phyloP scores from a whole-genome alignment of 2,329 filamentous ascomycete species.

The Botrytis fabae region DNA sequence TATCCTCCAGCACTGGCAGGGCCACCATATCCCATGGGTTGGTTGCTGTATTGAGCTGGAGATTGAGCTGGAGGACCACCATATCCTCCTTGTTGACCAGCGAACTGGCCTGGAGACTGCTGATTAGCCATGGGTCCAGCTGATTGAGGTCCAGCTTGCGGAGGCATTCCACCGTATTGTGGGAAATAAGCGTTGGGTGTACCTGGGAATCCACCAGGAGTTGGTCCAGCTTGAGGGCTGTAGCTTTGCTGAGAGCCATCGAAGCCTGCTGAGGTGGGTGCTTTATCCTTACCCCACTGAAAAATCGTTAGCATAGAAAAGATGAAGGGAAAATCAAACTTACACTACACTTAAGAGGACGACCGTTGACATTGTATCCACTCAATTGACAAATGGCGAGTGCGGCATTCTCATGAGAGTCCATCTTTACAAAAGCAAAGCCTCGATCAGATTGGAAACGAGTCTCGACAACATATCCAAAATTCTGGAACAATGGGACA shows the following conservation, averaged over 20 bases:
- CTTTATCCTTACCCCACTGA: conserved; percentile 99
- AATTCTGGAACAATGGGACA: conserved; percentile 98
- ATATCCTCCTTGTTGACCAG: conserved; percentile 68
- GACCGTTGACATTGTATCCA: conserved; percentile 95
- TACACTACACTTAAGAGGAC: conserved; percentile 98
- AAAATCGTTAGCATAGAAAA: conserved; percentile 41
- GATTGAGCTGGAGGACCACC: conserved; percentile 62
- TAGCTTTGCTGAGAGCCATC: conserved; percentile 72
- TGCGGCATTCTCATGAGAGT: conserved; percentile 94
- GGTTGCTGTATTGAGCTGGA: conserved; percentile 62
- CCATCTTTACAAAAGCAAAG: conserved; percentile 99
- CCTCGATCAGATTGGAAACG: conserved; percentile 97
- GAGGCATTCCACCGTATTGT: conserved; percentile 76
- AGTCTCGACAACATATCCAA: conserved; percentile 95
- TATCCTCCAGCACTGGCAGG: conserved; percentile 80
- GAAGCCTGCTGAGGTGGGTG: conserved; percentile 75
- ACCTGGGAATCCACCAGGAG: conserved; percentile 68
- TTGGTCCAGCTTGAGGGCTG: conserved; percentile 73
- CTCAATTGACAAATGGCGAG: conserved; percentile 98
- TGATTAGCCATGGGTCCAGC: conserved; percentile 43
- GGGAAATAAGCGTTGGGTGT: conserved; percentile 84
- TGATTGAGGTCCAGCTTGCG: conserved; percentile 42
- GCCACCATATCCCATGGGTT: conserved; percentile 71
- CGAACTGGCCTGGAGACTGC: conserved; percentile 49
- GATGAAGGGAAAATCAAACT: conserved; percentile 46